These are phyloP conservation scores for Pugionium cornutum DNA, from an alignment of 345 rosid species.

Conservation along the genomic window DNA sequence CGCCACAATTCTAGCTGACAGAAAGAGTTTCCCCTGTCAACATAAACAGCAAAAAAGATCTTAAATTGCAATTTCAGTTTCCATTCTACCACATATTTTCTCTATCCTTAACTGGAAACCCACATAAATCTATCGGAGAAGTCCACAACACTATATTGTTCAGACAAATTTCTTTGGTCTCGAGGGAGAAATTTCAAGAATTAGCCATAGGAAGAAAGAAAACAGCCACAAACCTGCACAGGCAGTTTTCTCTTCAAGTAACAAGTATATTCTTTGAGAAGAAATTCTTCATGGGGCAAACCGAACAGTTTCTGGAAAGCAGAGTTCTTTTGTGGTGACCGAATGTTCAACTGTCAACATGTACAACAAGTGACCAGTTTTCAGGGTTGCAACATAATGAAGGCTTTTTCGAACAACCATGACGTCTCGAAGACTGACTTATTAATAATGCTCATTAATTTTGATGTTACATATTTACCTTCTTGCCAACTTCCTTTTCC, in stretches of 20 bases:
- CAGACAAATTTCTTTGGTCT: background rate
- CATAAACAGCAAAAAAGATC: background rate
- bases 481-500: conserved; percentile 94
- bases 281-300: conserved; percentile 88
- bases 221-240: conserved; percentile 56
- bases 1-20: conserved; percentile 87
- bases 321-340: conserved; percentile 75
- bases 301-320: conserved; percentile 82
- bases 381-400: conserved; percentile 23
- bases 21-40: conserved; percentile 75
- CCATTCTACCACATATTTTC: background rate
- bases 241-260: conserved; percentile 82
- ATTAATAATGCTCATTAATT: background rate
- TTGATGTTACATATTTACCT: conserved; percentile 47
- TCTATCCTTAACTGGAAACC: too few relatives aligned
- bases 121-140: background rate
- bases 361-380: background rate
- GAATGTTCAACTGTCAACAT: conserved; percentile 62
- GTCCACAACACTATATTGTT: background rate
- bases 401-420: background rate
- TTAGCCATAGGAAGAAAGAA: background rate
- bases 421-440: background rate
- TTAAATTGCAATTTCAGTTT: conserved; percentile 1
- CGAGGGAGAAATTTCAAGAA: background rate
- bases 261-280: conserved; percentile 76